phyloP scores from a whole-genome alignment of 2,329 filamentous ascomycete species.

The Alternaria novae-zelandiae region DNA sequence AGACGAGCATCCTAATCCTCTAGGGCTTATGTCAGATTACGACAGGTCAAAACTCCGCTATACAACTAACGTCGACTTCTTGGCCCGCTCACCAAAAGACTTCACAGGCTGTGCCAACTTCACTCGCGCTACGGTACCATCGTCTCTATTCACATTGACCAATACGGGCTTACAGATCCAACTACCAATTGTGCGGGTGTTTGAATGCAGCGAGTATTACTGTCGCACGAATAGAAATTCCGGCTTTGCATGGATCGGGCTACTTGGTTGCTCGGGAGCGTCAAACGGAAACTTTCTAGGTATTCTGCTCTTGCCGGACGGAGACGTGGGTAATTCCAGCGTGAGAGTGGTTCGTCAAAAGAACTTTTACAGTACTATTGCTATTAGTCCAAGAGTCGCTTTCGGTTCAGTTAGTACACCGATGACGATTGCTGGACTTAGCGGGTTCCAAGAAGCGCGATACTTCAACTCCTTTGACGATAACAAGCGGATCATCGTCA shows the following conservation, averaged over 20 bases:
- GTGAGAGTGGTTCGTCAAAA: not conserved
- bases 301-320: not conserved
- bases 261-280: not conserved
- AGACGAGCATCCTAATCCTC: accelerated
- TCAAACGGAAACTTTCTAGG: not conserved
- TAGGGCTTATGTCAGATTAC: too few species aligned
- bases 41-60: accelerated
- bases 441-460: too few species aligned
- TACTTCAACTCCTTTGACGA: too few species aligned
- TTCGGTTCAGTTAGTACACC: not conserved
- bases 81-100: not conserved
- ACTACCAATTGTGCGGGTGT: not conserved
- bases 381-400: not conserved
- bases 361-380: not conserved
- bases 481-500: not conserved
- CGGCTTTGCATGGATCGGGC: not conserved
- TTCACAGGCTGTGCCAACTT: not conserved
- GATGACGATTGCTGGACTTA: not conserved
- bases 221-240: too few species aligned
- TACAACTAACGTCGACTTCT: not conserved
- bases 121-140: not conserved
- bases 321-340: too few species aligned
- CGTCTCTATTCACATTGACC: not conserved
- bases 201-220: not conserved
- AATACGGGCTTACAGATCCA: not conserved